These are phyloP conservation scores for Colletotrichum salicis DNA, from an alignment of 2,329 filamentous ascomycete species.

Conservation along the genomic window DNA sequence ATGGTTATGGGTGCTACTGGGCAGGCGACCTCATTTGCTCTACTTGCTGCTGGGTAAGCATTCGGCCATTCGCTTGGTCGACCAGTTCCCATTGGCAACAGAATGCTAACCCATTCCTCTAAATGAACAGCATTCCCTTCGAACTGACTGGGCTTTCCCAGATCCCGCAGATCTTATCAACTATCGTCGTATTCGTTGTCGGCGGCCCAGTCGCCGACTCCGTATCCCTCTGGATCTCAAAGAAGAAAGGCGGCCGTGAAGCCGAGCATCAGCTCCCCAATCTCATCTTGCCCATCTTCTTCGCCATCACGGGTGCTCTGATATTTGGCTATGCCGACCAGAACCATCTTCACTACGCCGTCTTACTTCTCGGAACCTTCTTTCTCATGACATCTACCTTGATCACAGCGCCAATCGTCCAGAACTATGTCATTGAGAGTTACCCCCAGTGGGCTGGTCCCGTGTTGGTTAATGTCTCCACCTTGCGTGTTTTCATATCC, in stretches of 20 bases:
- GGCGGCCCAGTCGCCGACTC: not conserved
- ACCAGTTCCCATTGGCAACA: no score
- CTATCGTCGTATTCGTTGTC: not conserved
- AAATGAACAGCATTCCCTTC: not conserved
- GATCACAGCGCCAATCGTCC: slow-evolving; percentile 40
- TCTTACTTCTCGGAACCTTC: not conserved
- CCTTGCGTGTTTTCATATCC: not conserved
- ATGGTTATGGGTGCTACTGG: not conserved
- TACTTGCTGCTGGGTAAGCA: not conserved
- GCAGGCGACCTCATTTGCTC: not conserved
- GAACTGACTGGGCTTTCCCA: not conserved
- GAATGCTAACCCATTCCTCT: not conserved
- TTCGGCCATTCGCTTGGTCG: no score
- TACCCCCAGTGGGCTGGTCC: slow-evolving; percentile 39
- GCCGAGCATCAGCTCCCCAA: not conserved
- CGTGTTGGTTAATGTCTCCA: not conserved
- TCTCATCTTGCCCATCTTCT: not conserved
- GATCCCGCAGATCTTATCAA: not conserved
- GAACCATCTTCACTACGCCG: not conserved
- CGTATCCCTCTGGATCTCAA: not conserved
- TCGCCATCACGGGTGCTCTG: not conserved
- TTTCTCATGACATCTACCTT: slow-evolving; percentile 43
- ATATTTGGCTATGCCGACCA: not conserved
- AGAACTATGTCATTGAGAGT: slow-evolving; percentile 46
- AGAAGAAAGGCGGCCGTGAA: not conserved